Conservation (phyloP, 805 yeast genomes). For the Pichia ethanolica region DNA sequence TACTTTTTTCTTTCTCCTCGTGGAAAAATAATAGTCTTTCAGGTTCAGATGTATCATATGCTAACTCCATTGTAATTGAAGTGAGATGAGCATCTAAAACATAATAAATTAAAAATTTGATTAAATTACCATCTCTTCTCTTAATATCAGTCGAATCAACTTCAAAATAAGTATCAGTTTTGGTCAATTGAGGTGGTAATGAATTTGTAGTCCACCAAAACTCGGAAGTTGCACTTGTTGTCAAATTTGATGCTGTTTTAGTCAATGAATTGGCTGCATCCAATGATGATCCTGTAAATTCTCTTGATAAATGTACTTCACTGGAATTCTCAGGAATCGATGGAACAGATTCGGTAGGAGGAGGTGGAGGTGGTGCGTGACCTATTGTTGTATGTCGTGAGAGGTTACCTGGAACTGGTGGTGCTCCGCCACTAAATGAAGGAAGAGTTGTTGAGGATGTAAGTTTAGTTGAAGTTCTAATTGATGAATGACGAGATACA, state of each 20-base stretch:
- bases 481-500: neutral
- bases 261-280: neutral
- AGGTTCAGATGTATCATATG: slow-evolving; percentile 51
- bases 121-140: slow-evolving; percentile 50
- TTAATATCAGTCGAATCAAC: slow-evolving; percentile 48
- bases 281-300: slow-evolving; percentile 5
- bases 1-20: slow-evolving; percentile 34
- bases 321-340: neutral
- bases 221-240: slow-evolving; percentile 12
- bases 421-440: neutral
- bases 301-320: neutral
- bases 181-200: slow-evolving; percentile 45
- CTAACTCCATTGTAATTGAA: slow-evolving; percentile 51
- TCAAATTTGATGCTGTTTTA: neutral
- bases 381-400: slow-evolving; percentile 3
- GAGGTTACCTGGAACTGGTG: slow-evolving; percentile 1
- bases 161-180: slow-evolving; percentile 51
- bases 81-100: slow-evolving; percentile 68
- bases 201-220: slow-evolving; percentile 65
- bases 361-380: slow-evolving; percentile 19
- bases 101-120: slow-evolving; percentile 57
- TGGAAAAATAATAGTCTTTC: slow-evolving; percentile 37
- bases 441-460: neutral
- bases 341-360: slow-evolving; percentile 4
- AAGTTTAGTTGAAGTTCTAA: neutral